A percentile compares a stretch with the other conserved stretches of the same genome.
These are phyloP conservation scores for Globisporangium camurandrum DNA, from an alignment of 352 stramenopile species.

Conservation along the genomic window DNA sequence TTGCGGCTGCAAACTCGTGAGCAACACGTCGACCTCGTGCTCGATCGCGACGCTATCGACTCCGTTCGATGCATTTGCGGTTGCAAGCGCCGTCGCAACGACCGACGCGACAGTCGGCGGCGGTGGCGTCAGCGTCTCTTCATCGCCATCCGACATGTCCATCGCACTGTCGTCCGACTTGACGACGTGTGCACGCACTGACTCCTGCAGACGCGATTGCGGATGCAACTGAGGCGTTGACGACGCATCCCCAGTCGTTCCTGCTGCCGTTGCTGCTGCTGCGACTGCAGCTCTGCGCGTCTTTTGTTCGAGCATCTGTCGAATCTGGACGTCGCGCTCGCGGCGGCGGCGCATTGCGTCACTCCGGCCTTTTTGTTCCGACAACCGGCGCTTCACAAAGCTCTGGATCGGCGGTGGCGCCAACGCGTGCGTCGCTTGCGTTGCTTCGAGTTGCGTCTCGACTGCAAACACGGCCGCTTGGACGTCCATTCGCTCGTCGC, in stretches of 20 bases:
- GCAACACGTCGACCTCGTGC: no score
- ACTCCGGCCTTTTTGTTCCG: slow-evolving; percentile 65
- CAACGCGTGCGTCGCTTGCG: slow-evolving; percentile 24
- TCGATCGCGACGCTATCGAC: no score
- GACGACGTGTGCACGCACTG: neutral
- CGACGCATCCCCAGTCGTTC: neutral
- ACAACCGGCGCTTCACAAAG: slow-evolving; percentile 68
- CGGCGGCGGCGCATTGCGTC: slow-evolving; percentile 67
- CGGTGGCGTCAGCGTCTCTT: slow-evolving; percentile 8
- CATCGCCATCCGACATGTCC: slow-evolving; percentile 58
- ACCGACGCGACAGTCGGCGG: neutral
- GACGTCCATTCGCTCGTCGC: slow-evolving; percentile 46
- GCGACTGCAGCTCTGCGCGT: neutral
- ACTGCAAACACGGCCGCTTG: slow-evolving; percentile 64
- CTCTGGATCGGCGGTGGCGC: slow-evolving; percentile 78
- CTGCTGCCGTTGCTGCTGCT: neutral
- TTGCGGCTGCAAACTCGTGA: no score
- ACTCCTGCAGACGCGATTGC: slow-evolving; percentile 10
- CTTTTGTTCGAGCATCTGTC: slow-evolving; percentile 47
- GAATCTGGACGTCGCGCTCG: slow-evolving; percentile 68
- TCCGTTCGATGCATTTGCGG: no score
- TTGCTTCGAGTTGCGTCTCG: slow-evolving; percentile 42
- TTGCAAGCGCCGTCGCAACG: neutral
- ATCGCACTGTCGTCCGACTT: slow-evolving; percentile 47
- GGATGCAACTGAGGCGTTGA: no score